Evolutionary conservation across 106 monocot species (phyloP), one percentile per base, ranked within the genome.

Genomic region (Xerophyta viscosa): DNA sequence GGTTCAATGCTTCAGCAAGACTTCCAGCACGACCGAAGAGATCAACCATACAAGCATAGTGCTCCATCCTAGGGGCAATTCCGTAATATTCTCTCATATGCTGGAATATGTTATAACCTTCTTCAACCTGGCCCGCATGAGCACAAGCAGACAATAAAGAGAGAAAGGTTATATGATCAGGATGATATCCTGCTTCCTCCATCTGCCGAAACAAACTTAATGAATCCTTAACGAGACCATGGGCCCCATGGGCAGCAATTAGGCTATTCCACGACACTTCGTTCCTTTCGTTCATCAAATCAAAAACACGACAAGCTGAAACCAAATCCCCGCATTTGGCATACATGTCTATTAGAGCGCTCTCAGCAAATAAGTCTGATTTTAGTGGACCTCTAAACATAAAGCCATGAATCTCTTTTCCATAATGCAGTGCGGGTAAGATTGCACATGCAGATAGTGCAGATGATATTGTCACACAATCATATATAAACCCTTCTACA

Each of bases 181-280:
- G 78, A 29, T 57, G 24, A 57, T 59, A 79, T 22, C 79, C 96
- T 42, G 29, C 78, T 52, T 79, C 64, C 45, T 77, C 58, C 96
- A 89, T 98, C 37, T 71, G 61, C 12, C 66, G 29, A 63, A 82
- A 86, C 60, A 89, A 69, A 53, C n/a, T 42, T 15, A 59, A 25
- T 7, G 81, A 78, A 50, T 89, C 85, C 18, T 69, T 39, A 30
- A 79, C 27, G 26, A 66, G 78, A 25, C 96, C 96, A 64, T 98
- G 79, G 45, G 78, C 57, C 36, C 89, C 85, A 70, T 77, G 80
- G 25, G 96, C 73, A 61, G 81, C 68, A 60, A 98, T 89, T 8
- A 98, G 79, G 49, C 85, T 98, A 59, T 98, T 98, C 96, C 96
- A 98, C 8, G 96, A 89, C 1, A 98, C 85, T 30, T 82, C 86